Evolutionary conservation across 352 stramenopile genomes (phyloP).

Genomic region (Phytophthora palmivora): DNA sequence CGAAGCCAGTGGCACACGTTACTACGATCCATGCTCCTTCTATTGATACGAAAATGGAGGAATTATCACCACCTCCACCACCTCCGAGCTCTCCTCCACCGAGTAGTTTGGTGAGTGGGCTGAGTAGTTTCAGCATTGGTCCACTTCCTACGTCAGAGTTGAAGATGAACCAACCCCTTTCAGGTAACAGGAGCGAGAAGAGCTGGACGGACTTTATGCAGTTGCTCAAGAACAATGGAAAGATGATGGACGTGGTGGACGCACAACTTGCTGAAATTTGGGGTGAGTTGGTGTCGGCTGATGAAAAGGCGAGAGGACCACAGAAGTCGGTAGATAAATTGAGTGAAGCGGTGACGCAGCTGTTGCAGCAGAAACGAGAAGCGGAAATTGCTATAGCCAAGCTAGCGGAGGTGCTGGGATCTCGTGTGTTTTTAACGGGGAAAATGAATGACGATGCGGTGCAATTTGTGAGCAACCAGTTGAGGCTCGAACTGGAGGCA

Average conservation of each 20-base stretch:
- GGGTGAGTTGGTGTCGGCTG: slow-evolving; percentile 23
- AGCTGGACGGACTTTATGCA: slow-evolving; percentile 45
- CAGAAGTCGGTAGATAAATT: slow-evolving; percentile 34
- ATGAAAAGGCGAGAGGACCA: slow-evolving; percentile 14
- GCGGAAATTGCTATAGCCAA: slow-evolving; percentile 43
- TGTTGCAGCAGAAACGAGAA: slow-evolving; percentile 59
- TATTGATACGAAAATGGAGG: slow-evolving; percentile 31
- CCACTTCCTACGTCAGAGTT: slow-evolving; percentile 26
- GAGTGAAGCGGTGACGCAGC: slow-evolving; percentile 35
- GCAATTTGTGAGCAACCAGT: slow-evolving; percentile 41
- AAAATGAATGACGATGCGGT: slow-evolving; percentile 42
- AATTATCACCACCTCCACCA: slow-evolving; percentile 1
- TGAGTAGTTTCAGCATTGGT: slow-evolving; percentile 36
- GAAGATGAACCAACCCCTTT: slow-evolving; percentile 31
- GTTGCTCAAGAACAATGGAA: slow-evolving; percentile 41
- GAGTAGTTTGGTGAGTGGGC: slow-evolving; percentile 19
- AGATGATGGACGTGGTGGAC: slow-evolving; percentile 36
- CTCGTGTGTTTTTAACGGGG: slow-evolving; percentile 39
- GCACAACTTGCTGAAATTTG: slow-evolving; percentile 37
- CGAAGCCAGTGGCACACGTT: slow-evolving; percentile 2
- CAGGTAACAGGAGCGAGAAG: slow-evolving; percentile 32
- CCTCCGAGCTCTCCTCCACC: slow-evolving; percentile 18
- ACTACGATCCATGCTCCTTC: slow-evolving; percentile 16
- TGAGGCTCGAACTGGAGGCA: slow-evolving; percentile 38
- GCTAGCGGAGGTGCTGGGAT: slow-evolving; percentile 41